phyloP scores from a whole-genome alignment of 768 basidiomycete genomes.

The Pulveroboletus sp. region DNA sequence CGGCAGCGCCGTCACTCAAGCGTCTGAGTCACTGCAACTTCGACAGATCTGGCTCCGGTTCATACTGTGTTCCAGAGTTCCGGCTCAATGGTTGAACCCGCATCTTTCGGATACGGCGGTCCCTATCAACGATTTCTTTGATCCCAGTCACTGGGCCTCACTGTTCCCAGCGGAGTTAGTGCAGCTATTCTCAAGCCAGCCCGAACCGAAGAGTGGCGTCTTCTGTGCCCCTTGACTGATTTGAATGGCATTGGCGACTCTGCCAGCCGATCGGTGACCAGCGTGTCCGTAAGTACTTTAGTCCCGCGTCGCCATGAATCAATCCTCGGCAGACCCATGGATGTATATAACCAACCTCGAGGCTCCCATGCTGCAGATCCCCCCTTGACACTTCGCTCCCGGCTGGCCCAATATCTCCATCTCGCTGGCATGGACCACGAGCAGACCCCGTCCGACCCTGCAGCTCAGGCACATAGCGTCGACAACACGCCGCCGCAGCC shows the following conservation, averaged over 20 bases:
- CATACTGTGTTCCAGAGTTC: too few relatives aligned
- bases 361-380: background rate
- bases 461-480: too few relatives aligned
- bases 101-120: background rate
- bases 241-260: too few relatives aligned
- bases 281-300: background rate
- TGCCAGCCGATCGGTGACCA: background rate
- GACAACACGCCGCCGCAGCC: background rate
- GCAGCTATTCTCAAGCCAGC: background rate
- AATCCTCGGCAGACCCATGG: background rate
- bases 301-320: too few relatives aligned
- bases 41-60: too few relatives aligned
- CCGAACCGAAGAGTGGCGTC: too few relatives aligned
- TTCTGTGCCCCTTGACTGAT: too few relatives aligned
- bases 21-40: too few relatives aligned
- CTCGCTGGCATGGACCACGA: slow-evolving; percentile 16
- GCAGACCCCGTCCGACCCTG: background rate
- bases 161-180: background rate
- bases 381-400: background rate
- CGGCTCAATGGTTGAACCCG: too few relatives aligned
- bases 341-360: slow-evolving; percentile 1
- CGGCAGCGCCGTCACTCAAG: too few relatives aligned
- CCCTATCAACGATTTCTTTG: background rate
- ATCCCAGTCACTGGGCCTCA: background rate
- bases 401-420: background rate